These are phyloP conservation scores for Xylaria curta DNA, from an alignment of 495 filamentous ascomycete genomes.

Conservation along the genomic window DNA sequence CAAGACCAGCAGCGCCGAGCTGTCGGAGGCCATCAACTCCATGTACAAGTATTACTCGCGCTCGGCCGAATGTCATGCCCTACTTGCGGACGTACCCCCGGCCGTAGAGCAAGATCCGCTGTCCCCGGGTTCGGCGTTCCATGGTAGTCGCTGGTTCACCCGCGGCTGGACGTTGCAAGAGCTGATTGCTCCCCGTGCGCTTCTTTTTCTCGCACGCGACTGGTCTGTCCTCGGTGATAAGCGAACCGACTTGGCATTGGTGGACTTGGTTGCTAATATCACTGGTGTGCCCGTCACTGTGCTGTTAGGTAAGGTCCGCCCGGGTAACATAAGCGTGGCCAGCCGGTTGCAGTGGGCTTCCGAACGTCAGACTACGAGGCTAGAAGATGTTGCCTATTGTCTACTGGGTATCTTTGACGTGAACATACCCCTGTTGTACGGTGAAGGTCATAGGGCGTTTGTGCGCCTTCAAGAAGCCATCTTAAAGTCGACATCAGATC, in stretches of 20 bases:
- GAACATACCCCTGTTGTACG: conserved; percentile 37
- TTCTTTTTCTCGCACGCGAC: conserved; percentile 38
- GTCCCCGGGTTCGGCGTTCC: conserved; percentile 16
- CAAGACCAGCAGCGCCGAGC: conserved; percentile 38
- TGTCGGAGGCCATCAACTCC: conserved; percentile 17
- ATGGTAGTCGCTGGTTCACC: conserved; percentile 42
- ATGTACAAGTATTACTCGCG: conserved; percentile 50
- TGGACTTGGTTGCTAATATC: neutral
- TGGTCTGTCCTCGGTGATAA: conserved; percentile 37
- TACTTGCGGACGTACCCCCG: conserved; percentile 43
- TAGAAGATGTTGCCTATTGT: conserved; percentile 34
- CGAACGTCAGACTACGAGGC: conserved; percentile 25
- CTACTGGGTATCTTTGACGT: conserved; percentile 34
- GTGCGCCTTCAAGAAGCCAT: conserved; percentile 31
- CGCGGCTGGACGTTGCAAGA: conserved; percentile 50
- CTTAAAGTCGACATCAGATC: conserved; percentile 26
- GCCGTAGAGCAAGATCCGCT: conserved; percentile 13
- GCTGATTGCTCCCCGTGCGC: conserved; percentile 41
- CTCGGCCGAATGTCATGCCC: conserved; percentile 46
- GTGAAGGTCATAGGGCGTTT: conserved; percentile 33
- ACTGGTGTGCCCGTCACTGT: conserved; percentile 25
- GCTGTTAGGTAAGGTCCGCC: conserved; percentile 28
- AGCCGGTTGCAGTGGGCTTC: conserved; percentile 29
- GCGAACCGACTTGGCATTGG: neutral
- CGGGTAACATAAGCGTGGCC: conserved; percentile 26